Evolutionary conservation across 768 basidiomycete species (phyloP).

Genomic region (Panaeolus papilionaceus): DNA sequence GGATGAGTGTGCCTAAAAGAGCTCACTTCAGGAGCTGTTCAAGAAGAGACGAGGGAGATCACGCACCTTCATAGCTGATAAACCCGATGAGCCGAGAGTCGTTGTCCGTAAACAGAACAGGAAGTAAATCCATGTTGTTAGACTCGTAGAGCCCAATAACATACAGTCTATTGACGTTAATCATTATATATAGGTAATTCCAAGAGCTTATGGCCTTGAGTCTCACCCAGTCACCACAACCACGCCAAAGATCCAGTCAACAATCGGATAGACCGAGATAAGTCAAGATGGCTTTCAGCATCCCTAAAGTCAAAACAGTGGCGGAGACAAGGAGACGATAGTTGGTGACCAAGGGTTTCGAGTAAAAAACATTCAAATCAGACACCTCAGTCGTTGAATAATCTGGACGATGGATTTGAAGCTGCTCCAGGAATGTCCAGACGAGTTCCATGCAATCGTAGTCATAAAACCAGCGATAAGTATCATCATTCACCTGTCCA

Average conservation of each 20-base stretch:
- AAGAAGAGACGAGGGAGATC: no score
- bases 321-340: constrained; percentile 22
- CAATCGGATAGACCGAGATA: constrained; percentile 16
- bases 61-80: no score
- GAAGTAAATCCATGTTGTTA: no score
- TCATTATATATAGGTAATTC: neutral
- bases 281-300: constrained; percentile 18
- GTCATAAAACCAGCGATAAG: neutral
- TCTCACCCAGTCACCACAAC: constrained; percentile 15
- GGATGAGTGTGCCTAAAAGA: no score
- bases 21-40: no score
- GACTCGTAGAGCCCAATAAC: no score
- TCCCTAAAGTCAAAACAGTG: constrained; percentile 16
- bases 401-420: constrained; percentile 1
- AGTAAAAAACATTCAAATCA: no score
- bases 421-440: neutral
- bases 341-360: constrained; percentile 8
- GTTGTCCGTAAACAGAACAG: no score
- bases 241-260: constrained; percentile 22
- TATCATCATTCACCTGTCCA: neutral
- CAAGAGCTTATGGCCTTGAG: neutral
- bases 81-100: no score
- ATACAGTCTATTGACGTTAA: no score
- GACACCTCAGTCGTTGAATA: neutral
- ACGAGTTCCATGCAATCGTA: neutral